Evolutionary conservation across 257 asterid genomes (phyloP).

Genomic region (Haberlea rhodopensis): DNA sequence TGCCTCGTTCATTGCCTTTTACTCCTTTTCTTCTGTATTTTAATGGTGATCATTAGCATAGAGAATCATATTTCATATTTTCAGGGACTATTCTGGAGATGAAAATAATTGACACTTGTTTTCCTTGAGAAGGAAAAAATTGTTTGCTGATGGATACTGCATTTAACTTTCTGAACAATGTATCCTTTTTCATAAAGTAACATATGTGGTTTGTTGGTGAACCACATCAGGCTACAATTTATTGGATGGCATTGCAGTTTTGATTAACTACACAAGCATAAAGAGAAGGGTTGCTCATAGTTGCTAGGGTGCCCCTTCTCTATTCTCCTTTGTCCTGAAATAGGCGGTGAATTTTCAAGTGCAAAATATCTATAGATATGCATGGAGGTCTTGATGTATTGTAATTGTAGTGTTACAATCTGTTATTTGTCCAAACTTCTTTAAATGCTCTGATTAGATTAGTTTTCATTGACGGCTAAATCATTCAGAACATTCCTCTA

Average conservation of each 20-base stretch:
- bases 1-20: not conserved
- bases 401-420: not conserved
- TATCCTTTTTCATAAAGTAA: not conserved
- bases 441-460: not conserved
- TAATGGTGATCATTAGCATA: conserved; percentile 4
- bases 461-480: conserved; percentile 11
- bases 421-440: not conserved
- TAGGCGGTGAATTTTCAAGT: not conserved
- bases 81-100: not conserved
- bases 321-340: not conserved
- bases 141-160: conserved; percentile 1
- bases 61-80: not conserved
- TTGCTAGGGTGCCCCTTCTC: not conserved
- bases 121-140: not conserved
- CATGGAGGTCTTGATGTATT: not conserved
- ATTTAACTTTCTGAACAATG: not conserved
- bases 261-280: conserved; percentile 3
- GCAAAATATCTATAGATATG: not conserved
- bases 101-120: not conserved
- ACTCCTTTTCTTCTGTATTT: conserved; percentile 5
- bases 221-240: not conserved
- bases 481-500: not conserved
- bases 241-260: not conserved
- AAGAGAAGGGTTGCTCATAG: not conserved
- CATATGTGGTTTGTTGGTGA: not conserved